phyloP scores from a whole-genome alignment of 495 filamentous ascomycete genomes.

The Aspergillus olivimuriae region DNA sequence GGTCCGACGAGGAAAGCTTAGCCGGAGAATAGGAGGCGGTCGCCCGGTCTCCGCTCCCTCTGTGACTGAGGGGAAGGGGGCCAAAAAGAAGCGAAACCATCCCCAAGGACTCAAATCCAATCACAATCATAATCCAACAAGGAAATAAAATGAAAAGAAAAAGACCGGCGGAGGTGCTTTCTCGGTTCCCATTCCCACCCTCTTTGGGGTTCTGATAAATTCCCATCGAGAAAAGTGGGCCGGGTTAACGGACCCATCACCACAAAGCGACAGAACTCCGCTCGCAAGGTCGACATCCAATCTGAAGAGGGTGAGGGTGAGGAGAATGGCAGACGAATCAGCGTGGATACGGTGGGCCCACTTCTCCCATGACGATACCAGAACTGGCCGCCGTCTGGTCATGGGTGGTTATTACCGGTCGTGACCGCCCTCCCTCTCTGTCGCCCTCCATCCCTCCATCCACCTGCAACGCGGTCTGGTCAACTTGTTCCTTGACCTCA shows the following conservation, averaged over 20 bases:
- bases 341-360: slow-evolving; percentile 14
- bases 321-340: slow-evolving; percentile 10
- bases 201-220: no score
- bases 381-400: slow-evolving; percentile 12
- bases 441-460: slow-evolving; percentile 7
- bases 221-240: slow-evolving; percentile 15
- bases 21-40: slow-evolving; percentile 9
- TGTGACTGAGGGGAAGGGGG: slow-evolving; percentile 13
- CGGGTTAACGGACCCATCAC: slow-evolving; percentile 22
- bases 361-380: slow-evolving; percentile 14
- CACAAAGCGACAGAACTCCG: slow-evolving; percentile 20
- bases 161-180: no score
- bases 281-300: slow-evolving; percentile 4
- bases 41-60: neutral
- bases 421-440: slow-evolving; percentile 5
- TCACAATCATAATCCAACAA: neutral
- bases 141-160: slow-evolving; percentile 9
- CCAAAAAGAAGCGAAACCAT: slow-evolving; percentile 11
- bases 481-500: no score
- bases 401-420: slow-evolving; percentile 13
- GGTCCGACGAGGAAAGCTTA: slow-evolving; percentile 24
- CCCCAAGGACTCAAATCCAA: no score
- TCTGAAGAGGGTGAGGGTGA: neutral
- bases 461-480: no score
- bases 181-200: no score